Evolutionary conservation across 2,329 filamentous ascomycete genomes (phyloP), one percentile per base, ranked within the genome.

Genomic region (Fusarium globosum): DNA sequence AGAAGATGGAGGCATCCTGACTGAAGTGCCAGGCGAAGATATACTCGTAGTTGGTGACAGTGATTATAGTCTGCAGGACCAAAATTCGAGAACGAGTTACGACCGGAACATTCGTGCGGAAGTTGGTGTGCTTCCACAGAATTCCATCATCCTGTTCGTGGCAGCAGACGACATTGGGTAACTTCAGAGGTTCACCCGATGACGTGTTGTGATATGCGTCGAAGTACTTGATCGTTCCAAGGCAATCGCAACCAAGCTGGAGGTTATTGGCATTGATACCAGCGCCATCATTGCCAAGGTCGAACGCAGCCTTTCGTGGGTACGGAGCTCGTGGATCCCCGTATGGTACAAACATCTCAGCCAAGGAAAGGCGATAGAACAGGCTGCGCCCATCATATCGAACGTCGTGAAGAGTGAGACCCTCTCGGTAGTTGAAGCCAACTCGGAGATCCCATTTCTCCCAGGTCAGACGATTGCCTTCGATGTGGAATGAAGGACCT

Each of bases 311-410:
- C 77, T 93, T 93, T 36, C 90, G 85, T 18, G 89, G 89, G 76
- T 72, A 92, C 0, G 91, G 91, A 6, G 85, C 81, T 6, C 75
- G 66, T 4, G 75, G 74, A n/a, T 77, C 90, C 1, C 85, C 89
- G 64, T 92, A 93, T 0, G 90, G 89, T 0, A 92, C 89, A 12
- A 87, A 87, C 91, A 93, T 93, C 78, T 93, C 91, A 52, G 86
- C 87, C 36, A 93, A 82, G 16, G 87, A 88, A 28, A 93, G 79
- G 1, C 91, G 86, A 79, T 93, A 90, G 77, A 93, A 87, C 20
- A 94, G 81, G 57, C 86, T 89, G 36, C 90, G 86, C 9, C 87
- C 88, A 71, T 92, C 90, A 71, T 92, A 94, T 68, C 86, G 85
- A 14, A 94, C 82, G 72, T 94, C 89, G 74, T 94, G 91, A 1